Percentiles rank a stretch among this genome's conserved stretches.
Conservation (phyloP, 495 filamentous ascomycete species). For the Extremus antarcticus region DNA sequence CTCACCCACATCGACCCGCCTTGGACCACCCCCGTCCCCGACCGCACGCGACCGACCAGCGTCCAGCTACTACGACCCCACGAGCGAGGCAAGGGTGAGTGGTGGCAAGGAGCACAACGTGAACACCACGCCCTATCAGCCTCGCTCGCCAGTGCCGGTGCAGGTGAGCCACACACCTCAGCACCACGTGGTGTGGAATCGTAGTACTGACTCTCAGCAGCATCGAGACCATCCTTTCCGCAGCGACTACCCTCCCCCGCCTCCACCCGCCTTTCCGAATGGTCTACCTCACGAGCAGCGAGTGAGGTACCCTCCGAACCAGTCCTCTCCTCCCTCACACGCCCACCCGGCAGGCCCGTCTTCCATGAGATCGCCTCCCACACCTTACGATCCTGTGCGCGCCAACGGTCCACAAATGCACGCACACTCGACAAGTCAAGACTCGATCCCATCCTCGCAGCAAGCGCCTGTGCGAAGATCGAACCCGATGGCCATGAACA, state of each 20-base stretch:
- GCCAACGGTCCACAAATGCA: constrained; percentile 3
- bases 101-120: not conserved
- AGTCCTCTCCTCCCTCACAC: constrained; percentile 8
- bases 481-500: constrained; percentile 20
- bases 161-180: constrained; percentile 23
- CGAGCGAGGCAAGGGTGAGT: constrained; percentile 24
- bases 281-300: constrained; percentile 4
- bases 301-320: constrained; percentile 7
- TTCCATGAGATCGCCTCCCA: constrained; percentile 31
- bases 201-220: not conserved
- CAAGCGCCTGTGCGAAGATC: constrained; percentile 2
- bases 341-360: constrained; percentile 37
- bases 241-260: not conserved
- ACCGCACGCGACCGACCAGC: constrained; percentile 23
- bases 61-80: constrained; percentile 41
- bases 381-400: constrained; percentile 21
- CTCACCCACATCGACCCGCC: constrained; percentile 24
- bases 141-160: constrained; percentile 29
- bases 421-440: not conserved
- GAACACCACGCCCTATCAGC: constrained; percentile 24
- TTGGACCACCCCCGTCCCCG: constrained; percentile 26
- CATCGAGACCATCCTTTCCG: not conserved
- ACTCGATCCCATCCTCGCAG: not conserved
- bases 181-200: not conserved
- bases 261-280: constrained; percentile 4